A percentile compares a stretch with the other conserved stretches of the same genome.
These are phyloP conservation scores for Sporisorium iseilematis-ciliati DNA, from an alignment of 1,284 basidiomycete genomes.

Conservation along the genomic window DNA sequence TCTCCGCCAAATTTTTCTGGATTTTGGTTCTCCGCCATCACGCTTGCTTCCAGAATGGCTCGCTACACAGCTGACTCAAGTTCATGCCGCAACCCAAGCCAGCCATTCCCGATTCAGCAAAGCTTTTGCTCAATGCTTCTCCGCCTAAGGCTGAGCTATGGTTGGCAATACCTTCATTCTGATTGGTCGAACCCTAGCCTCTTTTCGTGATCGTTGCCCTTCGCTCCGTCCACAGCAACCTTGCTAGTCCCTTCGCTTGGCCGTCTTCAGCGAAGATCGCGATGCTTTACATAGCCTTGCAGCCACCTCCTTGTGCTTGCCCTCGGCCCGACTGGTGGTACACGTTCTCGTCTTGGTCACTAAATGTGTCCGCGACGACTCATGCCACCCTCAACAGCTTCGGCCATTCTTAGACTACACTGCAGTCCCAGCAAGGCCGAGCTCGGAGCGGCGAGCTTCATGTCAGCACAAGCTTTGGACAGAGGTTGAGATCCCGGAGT, in stretches of 20 bases:
- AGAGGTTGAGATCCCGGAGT: too few relatives aligned
- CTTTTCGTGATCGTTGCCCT: neutral
- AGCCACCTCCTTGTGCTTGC: neutral
- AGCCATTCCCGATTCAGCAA: conserved; percentile 4
- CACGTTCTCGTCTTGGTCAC: conserved; percentile 3
- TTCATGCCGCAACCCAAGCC: conserved; percentile 2
- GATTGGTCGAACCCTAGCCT: conserved; percentile 22
- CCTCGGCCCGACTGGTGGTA: conserved; percentile 12
- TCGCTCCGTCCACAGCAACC: neutral
- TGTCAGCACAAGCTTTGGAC: neutral
- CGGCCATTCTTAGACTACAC: neutral
- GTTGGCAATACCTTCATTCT: conserved; percentile 34
- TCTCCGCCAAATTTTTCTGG: conserved; percentile 15
- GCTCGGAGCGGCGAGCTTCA: neutral
- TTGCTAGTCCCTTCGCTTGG: too few relatives aligned
- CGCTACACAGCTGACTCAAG: neutral
- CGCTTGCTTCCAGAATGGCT: neutral
- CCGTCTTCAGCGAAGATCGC: conserved; percentile 1
- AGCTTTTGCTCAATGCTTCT: neutral
- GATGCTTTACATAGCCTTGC: neutral
- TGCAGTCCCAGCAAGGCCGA: neutral
- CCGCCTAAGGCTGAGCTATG: neutral
- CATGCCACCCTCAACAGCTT: neutral
- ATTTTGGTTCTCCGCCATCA: conserved; percentile 24
- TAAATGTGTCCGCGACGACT: neutral